Base-by-base conservation (phyloP, 805 yeast genomes). In the Wickerhamiella occidentalis region DNA sequence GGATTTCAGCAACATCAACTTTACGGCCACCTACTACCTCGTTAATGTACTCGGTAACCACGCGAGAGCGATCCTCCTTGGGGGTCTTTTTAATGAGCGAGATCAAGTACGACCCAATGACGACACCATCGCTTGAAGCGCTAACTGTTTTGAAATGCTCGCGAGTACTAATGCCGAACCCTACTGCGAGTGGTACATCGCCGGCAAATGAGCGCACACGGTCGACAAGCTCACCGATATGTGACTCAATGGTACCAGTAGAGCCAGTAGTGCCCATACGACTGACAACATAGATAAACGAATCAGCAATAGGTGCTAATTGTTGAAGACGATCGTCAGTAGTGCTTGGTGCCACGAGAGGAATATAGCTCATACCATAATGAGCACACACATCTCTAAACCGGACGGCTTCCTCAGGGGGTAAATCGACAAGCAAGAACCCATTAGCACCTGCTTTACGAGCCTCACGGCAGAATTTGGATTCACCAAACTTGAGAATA, bases 221-320 rank as follows among this genome's bases (percentile, higher is more conserved):
- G 25, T 71, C 70, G 57, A 92, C 78, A 54, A 92, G 74, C 38
- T 71, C 77, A 22, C 78, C 76, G 50, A 90, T 76, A 54, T 80
- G 80, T 5, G 69, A 59, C 43, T 78, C 73, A 40, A 94, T 78
- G 19, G 73, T 69, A 17, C 81, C 75, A 19, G 79, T 69, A 33
- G 94, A 90, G 63, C 99, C 98, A 25, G 99, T 92, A 51, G 95
- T 80, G 56, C 97, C 96, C 99, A 92, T 92, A 65, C 95, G 78
- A 3, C 96, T 86, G 15, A 92, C 97, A 36, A 92, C 98, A 60
- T 92, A 92, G 52, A 92, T 82, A 67, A 92, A 92, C 1, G 96
- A 85, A 64, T 90, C 96, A 28, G 99, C 95, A 60, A 92, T 84
- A 51, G 76, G 75, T 7, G 90, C 81, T 59, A 92, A 72, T 28